Conservation (phyloP, 192 early-diverging fungal species). For the Funneliformis geosporum region DNA sequence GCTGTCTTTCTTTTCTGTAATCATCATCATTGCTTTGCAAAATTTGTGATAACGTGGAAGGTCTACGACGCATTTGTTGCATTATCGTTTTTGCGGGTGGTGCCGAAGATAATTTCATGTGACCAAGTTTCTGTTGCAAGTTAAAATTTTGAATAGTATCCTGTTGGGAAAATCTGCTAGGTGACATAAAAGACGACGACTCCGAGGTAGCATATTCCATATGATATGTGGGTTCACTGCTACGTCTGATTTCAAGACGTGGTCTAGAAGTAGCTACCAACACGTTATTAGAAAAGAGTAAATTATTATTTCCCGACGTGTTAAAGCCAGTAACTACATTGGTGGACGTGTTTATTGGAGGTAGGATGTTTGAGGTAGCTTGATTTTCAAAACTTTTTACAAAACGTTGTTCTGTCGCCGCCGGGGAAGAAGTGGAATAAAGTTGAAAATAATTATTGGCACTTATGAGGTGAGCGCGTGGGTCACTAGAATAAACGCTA, state of each 20-base stretch:
- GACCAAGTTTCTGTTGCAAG: neutral
- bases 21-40: constrained; percentile 7
- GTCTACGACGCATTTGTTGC: neutral
- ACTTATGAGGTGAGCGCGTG: constrained; percentile 19
- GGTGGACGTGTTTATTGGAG: constrained; percentile 10
- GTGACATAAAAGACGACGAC: neutral
- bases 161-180: neutral
- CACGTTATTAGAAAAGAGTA: neutral
- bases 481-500: constrained; percentile 25
- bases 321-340: neutral
- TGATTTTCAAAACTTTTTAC: constrained; percentile 2
- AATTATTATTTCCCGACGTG: neutral
- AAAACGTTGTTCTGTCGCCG: constrained; percentile 2
- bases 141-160: neutral
- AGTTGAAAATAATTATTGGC: constrained; percentile 4
- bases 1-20: constrained; percentile 1
- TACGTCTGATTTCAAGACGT: constrained; percentile 4
- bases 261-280: neutral
- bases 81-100: neutral
- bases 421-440: neutral
- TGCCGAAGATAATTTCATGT: neutral
- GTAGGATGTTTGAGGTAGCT: neutral
- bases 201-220: neutral
- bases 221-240: constrained; percentile 7
- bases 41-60: constrained; percentile 1